Conservation (phyloP, 2,329 filamentous ascomycete species). For the Pseudogymnoascus sp. region DNA sequence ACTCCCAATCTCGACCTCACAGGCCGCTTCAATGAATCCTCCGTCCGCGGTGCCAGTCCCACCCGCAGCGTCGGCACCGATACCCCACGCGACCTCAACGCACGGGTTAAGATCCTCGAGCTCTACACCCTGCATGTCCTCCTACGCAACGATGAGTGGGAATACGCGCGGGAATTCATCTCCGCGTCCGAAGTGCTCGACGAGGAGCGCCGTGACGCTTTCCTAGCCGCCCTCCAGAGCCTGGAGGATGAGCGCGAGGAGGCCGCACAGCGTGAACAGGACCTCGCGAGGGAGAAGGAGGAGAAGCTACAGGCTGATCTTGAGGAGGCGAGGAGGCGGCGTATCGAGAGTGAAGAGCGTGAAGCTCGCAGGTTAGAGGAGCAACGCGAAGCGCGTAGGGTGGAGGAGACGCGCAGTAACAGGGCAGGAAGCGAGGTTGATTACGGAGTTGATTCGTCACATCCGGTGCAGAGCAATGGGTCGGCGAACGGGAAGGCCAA, state of each 20-base stretch:
- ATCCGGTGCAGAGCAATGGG: slow-evolving; percentile 14
- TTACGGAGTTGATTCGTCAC: slow-evolving; percentile 57
- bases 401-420: slow-evolving; percentile 36
- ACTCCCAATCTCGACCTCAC: slow-evolving; percentile 66
- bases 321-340: slow-evolving; percentile 47
- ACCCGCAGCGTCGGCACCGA: slow-evolving; percentile 53
- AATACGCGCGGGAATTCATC: slow-evolving; percentile 89
- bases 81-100: slow-evolving; percentile 75
- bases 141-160: slow-evolving; percentile 91
- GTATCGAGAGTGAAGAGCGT: slow-evolving; percentile 52
- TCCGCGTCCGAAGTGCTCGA: slow-evolving; percentile 78
- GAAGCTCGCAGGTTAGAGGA: slow-evolving; percentile 21
- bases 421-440: slow-evolving; percentile 54
- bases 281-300: slow-evolving; percentile 48
- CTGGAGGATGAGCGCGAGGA: slow-evolving; percentile 76
- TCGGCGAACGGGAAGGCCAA: slow-evolving; percentile 19
- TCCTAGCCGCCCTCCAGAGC: slow-evolving; percentile 75
- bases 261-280: slow-evolving; percentile 55
- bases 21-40: slow-evolving; percentile 46
- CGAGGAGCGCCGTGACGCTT: slow-evolving; percentile 83
- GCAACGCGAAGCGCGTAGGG: slow-evolving; percentile 30
- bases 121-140: slow-evolving; percentile 92
- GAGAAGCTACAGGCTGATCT: slow-evolving; percentile 49
- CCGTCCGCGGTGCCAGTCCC: slow-evolving; percentile 53
- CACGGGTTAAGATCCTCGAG: slow-evolving; percentile 85